A percentile compares a stretch with the other conserved stretches of the same genome.
These are phyloP conservation scores for Puccinia triticina DNA, from an alignment of 1,284 basidiomycete species.

Conservation along the genomic window DNA sequence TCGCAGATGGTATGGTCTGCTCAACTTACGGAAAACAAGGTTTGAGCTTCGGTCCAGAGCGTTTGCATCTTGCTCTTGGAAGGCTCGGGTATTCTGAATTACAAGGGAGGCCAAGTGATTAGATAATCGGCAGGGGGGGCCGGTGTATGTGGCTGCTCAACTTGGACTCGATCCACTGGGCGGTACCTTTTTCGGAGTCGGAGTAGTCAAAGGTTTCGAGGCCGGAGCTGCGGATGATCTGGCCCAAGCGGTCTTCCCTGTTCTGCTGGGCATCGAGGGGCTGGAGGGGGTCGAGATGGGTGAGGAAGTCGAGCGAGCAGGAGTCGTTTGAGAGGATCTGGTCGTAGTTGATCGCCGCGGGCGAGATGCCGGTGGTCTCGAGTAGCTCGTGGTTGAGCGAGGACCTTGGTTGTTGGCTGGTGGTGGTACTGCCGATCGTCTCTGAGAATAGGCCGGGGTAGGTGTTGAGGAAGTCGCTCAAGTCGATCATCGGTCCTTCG, in stretches of 20 bases:
- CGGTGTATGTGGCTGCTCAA: background rate
- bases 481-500: constrained; percentile 21
- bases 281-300: background rate
- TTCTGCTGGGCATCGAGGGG: background rate
- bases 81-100: constrained; percentile 14
- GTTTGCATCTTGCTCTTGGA: constrained; percentile 27
- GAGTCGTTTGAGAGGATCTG: background rate
- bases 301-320: background rate
- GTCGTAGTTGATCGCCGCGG: constrained; percentile 19
- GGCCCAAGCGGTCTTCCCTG: constrained; percentile 15
- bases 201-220: constrained; percentile 29
- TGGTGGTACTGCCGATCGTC: background rate
- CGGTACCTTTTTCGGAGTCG: background rate
- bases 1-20: background rate
- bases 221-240: constrained; percentile 36
- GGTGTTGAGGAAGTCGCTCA: constrained; percentile 33
- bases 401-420: background rate
- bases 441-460: constrained; percentile 41
- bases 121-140: too few relatives aligned
- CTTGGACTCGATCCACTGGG: constrained; percentile 27
- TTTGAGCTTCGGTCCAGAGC: constrained; percentile 37
- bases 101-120: too few relatives aligned
- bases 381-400: background rate
- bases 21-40: constrained; percentile 23
- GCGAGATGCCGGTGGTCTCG: constrained; percentile 8